These are phyloP conservation scores for Yamadazyma buinensis DNA, from an alignment of 1,139 yeast genomes.

Conservation along the genomic window DNA sequence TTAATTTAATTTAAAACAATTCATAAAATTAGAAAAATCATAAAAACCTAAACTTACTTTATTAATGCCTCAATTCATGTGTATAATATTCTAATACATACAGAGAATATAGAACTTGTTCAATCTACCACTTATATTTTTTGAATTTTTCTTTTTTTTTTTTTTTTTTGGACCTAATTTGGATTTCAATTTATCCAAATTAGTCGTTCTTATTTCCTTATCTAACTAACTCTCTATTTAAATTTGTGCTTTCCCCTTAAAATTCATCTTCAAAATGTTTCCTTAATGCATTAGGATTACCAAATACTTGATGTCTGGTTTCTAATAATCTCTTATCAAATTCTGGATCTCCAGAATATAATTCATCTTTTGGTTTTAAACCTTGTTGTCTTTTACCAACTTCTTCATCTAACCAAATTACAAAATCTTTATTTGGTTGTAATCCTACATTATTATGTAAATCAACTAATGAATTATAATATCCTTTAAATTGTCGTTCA, in stretches of 20 bases:
- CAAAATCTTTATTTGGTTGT: constrained; percentile 31
- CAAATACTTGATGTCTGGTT: constrained; percentile 70
- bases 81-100: constrained; percentile 8
- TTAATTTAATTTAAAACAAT: constrained; percentile 5
- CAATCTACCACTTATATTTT: neutral
- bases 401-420: constrained; percentile 63
- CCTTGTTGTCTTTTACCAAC: constrained; percentile 35
- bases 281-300: constrained; percentile 70
- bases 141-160: too few species aligned
- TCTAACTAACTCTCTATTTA: neutral
- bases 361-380: constrained; percentile 24
- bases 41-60: constrained; percentile 13
- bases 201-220: too few species aligned
- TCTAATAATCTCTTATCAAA: constrained; percentile 47
- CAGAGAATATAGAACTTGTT: neutral
- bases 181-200: too few species aligned
- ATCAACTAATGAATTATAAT: constrained; percentile 41
- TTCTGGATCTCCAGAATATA: constrained; percentile 24
- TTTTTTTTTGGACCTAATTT: too few species aligned
- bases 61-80: neutral
- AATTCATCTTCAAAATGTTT: constrained; percentile 53
- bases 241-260: neutral
- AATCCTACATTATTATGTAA: constrained; percentile 27
- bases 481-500: constrained; percentile 37
- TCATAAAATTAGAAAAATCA: too few species aligned